Conservation (phyloP, 2,329 filamentous ascomycete genomes). For the Aspergillus sojae region DNA sequence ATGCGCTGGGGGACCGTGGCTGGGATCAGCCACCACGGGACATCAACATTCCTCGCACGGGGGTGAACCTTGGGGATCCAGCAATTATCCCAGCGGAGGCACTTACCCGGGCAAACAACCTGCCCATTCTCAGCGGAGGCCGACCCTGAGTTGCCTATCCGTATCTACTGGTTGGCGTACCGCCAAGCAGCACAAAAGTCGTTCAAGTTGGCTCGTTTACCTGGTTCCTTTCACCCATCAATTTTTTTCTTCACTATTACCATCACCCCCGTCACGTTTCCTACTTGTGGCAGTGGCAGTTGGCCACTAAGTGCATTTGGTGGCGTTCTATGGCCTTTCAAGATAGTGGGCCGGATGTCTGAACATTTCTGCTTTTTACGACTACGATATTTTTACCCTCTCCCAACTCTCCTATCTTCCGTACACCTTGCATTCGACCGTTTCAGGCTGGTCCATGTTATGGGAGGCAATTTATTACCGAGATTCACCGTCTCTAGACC, state of each 20-base stretch:
- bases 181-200: neutral
- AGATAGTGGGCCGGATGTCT: constrained; percentile 37
- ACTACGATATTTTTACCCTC: constrained; percentile 12
- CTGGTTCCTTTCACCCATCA: neutral
- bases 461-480: constrained; percentile 18
- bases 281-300: neutral
- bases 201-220: neutral
- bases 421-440: constrained; percentile 16
- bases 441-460: constrained; percentile 19
- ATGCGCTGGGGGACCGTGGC: constrained; percentile 76
- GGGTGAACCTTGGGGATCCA: constrained; percentile 35
- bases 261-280: neutral
- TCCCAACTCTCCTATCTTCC: constrained; percentile 9
- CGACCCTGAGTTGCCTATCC: constrained; percentile 27
- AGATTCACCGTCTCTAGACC: constrained; percentile 25
- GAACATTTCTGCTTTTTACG: constrained; percentile 21
- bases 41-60: constrained; percentile 31
- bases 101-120: constrained; percentile 39
- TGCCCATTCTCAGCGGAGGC: constrained; percentile 46
- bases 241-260: neutral
- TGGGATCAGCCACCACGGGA: constrained; percentile 48
- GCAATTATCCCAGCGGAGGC: constrained; percentile 35
- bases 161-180: neutral
- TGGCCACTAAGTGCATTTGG: constrained; percentile 26
- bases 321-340: constrained; percentile 36